Evolutionary conservation across 1,139 yeast genomes (phyloP).

Genomic region (Geotrichum bryndzae): DNA sequence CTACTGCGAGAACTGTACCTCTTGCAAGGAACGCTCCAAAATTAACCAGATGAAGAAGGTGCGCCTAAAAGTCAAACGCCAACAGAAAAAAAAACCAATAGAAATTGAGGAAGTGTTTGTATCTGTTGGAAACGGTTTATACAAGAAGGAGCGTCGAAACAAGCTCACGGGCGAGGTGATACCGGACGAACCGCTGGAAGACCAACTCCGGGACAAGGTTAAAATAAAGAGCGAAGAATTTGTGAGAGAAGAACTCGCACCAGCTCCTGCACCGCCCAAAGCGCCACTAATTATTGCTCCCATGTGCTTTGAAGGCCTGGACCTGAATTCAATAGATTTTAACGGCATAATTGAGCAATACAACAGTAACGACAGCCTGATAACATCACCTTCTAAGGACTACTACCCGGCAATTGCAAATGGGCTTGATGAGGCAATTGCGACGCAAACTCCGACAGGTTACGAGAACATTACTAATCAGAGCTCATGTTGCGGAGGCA

Average conservation of each 20-base stretch:
- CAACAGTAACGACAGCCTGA: neutral
- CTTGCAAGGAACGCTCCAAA: neutral
- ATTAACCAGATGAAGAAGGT: conserved; percentile 13
- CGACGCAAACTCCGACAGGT: neutral
- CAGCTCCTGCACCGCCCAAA: neutral
- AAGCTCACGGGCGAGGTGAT: conserved; percentile 13
- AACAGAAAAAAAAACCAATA: conserved; percentile 7
- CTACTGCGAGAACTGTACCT: conserved; percentile 7
- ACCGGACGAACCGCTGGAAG: conserved; percentile 4
- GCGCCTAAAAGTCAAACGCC: conserved; percentile 18
- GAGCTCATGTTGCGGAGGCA: neutral
- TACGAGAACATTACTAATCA: neutral
- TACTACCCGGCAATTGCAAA: conserved; percentile 14
- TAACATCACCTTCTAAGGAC: conserved; percentile 8
- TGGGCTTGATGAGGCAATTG: neutral
- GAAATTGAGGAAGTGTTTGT: conserved; percentile 26
- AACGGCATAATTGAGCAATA: conserved; percentile 2
- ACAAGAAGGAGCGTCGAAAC: conserved; percentile 23
- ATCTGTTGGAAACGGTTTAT: conserved; percentile 35
- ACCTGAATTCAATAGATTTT: conserved; percentile 15
- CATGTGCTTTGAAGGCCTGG: conserved; percentile 30
- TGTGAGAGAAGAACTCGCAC: neutral
- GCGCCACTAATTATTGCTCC: conserved; percentile 35
- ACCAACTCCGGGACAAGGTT: neutral
- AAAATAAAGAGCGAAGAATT: neutral